Evolutionary conservation across 2,329 filamentous ascomycete genomes (phyloP).

Genomic region (Xylariaceae sp.): DNA sequence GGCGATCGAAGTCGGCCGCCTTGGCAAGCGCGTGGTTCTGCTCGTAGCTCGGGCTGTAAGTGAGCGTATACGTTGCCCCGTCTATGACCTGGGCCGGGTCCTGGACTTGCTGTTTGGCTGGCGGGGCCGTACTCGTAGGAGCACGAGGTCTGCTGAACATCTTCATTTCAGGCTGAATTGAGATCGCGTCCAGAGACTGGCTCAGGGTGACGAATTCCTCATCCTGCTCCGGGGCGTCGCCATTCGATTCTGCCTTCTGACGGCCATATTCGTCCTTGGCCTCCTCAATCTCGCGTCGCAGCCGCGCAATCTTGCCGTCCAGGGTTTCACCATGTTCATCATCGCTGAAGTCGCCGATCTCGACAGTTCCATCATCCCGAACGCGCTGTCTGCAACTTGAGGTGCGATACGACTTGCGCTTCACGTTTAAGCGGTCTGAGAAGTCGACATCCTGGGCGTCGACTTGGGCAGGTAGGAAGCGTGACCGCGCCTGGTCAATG

Average conservation of each 20-base stretch:
- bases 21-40: conserved; percentile 67
- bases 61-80: conserved; percentile 53
- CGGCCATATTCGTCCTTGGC: conserved; percentile 48
- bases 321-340: conserved; percentile 63
- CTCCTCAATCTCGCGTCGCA: conserved; percentile 60
- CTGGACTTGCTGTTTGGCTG: conserved; percentile 12
- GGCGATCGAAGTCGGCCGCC: conserved; percentile 79
- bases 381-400: conserved; percentile 60
- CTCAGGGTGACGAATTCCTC: conserved; percentile 62
- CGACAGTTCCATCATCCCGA: conserved; percentile 54
- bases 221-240: conserved; percentile 34
- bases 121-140: conserved; percentile 20
- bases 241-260: conserved; percentile 38
- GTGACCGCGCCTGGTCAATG: conserved; percentile 69
- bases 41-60: conserved; percentile 57
- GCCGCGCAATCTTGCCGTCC: conserved; percentile 69
- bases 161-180: conserved; percentile 23
- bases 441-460: conserved; percentile 78
- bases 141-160: conserved; percentile 13
- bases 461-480: conserved; percentile 68
- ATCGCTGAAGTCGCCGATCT: conserved; percentile 68
- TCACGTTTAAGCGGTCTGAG: conserved; percentile 77
- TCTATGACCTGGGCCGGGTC: conserved; percentile 13
- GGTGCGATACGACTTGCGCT: conserved; percentile 75
- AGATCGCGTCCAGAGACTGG: conserved; percentile 62